Conservation (phyloP, 2,329 filamentous ascomycete genomes). For the Ceratocystis cubensis region DNA sequence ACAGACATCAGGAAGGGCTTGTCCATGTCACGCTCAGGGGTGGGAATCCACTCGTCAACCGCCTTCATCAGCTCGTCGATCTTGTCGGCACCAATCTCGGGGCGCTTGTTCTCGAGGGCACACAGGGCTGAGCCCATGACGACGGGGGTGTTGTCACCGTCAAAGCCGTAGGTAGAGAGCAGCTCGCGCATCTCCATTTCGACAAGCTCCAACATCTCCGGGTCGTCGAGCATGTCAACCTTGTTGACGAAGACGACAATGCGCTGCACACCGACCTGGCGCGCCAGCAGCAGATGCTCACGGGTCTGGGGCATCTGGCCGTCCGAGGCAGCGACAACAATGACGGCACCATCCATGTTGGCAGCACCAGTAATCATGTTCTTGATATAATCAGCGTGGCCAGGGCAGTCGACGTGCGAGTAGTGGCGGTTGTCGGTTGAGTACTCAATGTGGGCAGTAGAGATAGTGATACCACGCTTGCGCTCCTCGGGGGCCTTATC, state of each 20-base stretch:
- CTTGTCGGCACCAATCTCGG: conserved; percentile 75
- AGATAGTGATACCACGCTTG: conserved; percentile 99
- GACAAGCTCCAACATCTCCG: conserved; percentile 98
- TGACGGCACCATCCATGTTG: conserved; percentile 98
- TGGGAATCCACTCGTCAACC: conserved; percentile 94
- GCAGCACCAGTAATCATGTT: conserved; percentile 99
- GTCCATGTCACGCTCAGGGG: conserved; percentile 81
- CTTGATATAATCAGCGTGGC: conserved; percentile 99
- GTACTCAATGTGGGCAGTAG: conserved; percentile 97
- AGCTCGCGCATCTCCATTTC: conserved; percentile 99
- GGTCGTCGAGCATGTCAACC: conserved; percentile 91
- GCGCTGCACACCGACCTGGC: conserved; percentile 94
- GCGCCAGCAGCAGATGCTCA: conserved; percentile 93
- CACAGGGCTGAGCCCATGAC: conserved; percentile 94
- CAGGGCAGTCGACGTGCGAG: conserved; percentile 98
- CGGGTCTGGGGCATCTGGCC: conserved; percentile 99
- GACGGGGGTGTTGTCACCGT: conserved; percentile 95
- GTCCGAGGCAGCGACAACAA: conserved; percentile 95
- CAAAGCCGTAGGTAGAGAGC: conserved; percentile 82
- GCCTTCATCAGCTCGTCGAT: conserved; percentile 84
- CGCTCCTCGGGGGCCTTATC: conserved; percentile 99
- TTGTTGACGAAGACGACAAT: conserved; percentile 99
- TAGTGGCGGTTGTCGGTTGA: conserved; percentile 89
- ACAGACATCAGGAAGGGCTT: conserved; percentile 99
- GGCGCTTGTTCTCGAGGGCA: conserved; percentile 73